These are phyloP conservation scores for Alternaria solani DNA, from an alignment of 2,329 filamentous ascomycete genomes.

Conservation along the genomic window DNA sequence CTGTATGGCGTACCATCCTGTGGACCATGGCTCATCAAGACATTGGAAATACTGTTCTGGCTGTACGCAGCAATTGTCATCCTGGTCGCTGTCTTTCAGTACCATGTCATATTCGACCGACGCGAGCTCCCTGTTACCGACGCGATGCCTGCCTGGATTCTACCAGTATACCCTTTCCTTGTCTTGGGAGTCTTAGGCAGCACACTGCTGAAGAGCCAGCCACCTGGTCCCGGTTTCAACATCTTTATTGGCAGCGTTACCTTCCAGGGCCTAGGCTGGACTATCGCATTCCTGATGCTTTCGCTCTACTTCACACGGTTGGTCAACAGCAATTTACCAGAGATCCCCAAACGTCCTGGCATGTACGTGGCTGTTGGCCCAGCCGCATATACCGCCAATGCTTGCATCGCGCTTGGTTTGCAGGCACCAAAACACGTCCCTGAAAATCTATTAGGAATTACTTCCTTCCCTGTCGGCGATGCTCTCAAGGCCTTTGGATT, in stretches of 20 bases:
- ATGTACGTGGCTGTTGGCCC: conserved; percentile 63
- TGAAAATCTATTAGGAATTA: conserved; percentile 43
- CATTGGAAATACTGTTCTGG: conserved; percentile 74
- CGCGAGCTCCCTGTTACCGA: conserved; percentile 60
- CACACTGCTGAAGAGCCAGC: conserved; percentile 47
- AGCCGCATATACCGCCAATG: conserved; percentile 37
- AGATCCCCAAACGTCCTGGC: conserved; percentile 51
- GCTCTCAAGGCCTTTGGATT: conserved; percentile 54
- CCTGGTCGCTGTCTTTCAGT: conserved; percentile 82
- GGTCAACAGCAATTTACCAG: conserved; percentile 66
- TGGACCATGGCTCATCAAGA: conserved; percentile 63
- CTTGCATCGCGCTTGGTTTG: conserved; percentile 52
- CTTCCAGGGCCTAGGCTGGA: conserved; percentile 73
- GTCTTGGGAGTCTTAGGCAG: conserved; percentile 50
- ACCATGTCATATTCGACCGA: conserved; percentile 95
- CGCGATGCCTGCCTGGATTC: conserved; percentile 52
- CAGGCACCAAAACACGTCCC: conserved; percentile 50
- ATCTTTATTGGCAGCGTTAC: conserved; percentile 65
- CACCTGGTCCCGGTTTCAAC: conserved; percentile 29
- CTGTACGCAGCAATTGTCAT: conserved; percentile 63
- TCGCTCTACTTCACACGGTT: conserved; percentile 75
- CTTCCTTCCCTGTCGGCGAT: conserved; percentile 45
- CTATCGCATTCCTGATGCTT: conserved; percentile 72
- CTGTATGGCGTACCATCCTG: conserved; percentile 69
- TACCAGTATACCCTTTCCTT: conserved; percentile 46